Base-by-base conservation (phyloP, 1,139 yeast genomes). In the Trichomonascaceae sp. region DNA sequence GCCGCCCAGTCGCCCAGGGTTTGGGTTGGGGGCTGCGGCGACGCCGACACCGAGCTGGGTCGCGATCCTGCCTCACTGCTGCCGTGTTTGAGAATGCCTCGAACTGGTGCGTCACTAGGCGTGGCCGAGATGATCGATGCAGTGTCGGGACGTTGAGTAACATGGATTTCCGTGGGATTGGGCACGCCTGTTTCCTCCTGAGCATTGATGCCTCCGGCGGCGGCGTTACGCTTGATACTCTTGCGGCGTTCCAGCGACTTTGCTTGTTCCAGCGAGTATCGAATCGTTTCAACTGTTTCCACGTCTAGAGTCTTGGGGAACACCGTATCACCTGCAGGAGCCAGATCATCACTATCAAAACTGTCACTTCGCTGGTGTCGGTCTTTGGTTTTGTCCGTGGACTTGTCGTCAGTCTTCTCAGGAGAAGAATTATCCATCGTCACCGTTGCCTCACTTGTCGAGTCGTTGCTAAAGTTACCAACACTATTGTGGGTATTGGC, bases 231-330 rank as follows among this genome's bases (percentile, higher is more conserved):
- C 18, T 35, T 34, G 13, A 45, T 40, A 4, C 52, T 47, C 23
- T 55, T 48, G 29, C 56, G 48, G 17, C 62, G 46, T 35, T 56
- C 61, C 33, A 57, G 40, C 27, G 56, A 47, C 33, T 53, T 56
- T 3, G 59, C 48, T 28, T 61, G 51, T 32, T 57, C 60, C 13
- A 58, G 41, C 2, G 62, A 52, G 23, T 52, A 47, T 28, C 60
- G 48, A 28, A 58, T 56, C n/a, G 46, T 45, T 32, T 53, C 61
- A 5, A 57, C 57, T 14, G 54, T 48, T 13, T 48, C 42, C n/a
- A 45, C 37, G 27, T 53, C 59, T 31, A 59, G 47, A 17, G 44
- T 46, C 35, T 56, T 54, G 2, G 63, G 63, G 39, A 56, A 57
- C 6, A 58, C 56, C 4, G 62, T 55, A 30, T 54, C 57, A 17